Evolutionary conservation across 192 early-diverging fungal genomes (phyloP).

Genomic region (Jimgerdemannia flammicorona): DNA sequence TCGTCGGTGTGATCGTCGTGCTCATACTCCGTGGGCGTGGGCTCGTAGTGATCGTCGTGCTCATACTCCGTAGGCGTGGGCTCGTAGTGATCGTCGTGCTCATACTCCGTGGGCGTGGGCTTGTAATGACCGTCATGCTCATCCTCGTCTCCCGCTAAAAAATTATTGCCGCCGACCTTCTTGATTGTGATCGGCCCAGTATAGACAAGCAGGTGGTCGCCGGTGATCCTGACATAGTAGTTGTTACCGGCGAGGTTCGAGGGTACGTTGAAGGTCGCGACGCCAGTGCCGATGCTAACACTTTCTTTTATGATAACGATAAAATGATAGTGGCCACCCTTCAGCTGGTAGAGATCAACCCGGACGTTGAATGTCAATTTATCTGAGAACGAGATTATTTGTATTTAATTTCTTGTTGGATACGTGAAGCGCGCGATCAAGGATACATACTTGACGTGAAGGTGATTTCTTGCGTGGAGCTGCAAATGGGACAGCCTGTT

Average conservation of each 20-base stretch:
- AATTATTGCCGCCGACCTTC: no score
- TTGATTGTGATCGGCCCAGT: no score
- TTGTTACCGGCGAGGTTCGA: background rate
- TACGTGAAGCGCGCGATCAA: background rate
- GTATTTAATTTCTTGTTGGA: background rate
- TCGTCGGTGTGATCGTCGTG: no score
- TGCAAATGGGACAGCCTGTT: background rate
- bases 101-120: no score
- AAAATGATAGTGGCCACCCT: background rate
- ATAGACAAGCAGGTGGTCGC: no score
- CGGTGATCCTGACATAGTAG: background rate
- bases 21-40: no score
- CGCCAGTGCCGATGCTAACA: background rate
- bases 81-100: no score
- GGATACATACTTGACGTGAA: background rate
- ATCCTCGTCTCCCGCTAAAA: no score
- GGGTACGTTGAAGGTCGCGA: background rate
- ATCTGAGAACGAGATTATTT: background rate
- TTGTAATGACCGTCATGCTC: no score
- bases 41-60: no score
- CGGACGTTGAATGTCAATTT: background rate
- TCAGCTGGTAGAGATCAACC: background rate
- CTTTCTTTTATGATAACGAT: background rate
- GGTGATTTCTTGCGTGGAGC: background rate
- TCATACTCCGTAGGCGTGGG: no score